Conservation (phyloP, 306 rosid genomes). For the Inga oerstediana region DNA sequence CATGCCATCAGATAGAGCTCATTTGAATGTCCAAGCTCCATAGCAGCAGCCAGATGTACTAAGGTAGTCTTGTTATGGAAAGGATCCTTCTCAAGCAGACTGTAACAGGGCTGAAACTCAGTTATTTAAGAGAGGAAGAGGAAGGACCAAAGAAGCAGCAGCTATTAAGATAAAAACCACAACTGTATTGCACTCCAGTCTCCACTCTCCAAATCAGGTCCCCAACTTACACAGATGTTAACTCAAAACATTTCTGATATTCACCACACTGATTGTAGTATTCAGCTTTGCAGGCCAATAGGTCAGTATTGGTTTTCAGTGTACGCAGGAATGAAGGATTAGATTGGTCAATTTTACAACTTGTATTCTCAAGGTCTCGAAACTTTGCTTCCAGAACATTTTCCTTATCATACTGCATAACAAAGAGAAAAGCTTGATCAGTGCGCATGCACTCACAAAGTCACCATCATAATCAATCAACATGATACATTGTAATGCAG, state of each 20-base stretch:
- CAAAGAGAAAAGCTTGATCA: constrained; percentile 30
- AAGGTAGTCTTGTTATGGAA: constrained; percentile 88
- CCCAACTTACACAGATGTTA: constrained; percentile 82
- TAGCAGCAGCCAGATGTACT: constrained; percentile 96
- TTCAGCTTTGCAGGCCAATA: constrained; percentile 97
- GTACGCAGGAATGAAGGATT: constrained; percentile 64
- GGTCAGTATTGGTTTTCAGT: constrained; percentile 81
- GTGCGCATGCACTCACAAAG: constrained; percentile 8
- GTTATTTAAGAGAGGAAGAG: neutral
- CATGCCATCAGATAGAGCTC: constrained; percentile 97
- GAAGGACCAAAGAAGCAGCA: constrained; percentile 11
- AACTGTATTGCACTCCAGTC: constrained; percentile 30
- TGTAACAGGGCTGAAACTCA: constrained; percentile 40
- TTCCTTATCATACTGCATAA: constrained; percentile 85
- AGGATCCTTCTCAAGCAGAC: constrained; percentile 93
- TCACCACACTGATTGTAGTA: constrained; percentile 95
- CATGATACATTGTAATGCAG: neutral
- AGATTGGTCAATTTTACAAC: constrained; percentile 63
- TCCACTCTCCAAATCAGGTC: constrained; percentile 38
- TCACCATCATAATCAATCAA: constrained; percentile 3
- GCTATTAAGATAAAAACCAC: constrained; percentile 20
- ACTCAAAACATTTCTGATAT: constrained; percentile 95
- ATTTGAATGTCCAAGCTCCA: constrained; percentile 96
- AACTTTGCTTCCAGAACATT: constrained; percentile 78
- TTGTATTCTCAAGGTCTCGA: constrained; percentile 77